Base-by-base conservation (phyloP, 768 basidiomycete species). In the Gymnopilus junonius region DNA sequence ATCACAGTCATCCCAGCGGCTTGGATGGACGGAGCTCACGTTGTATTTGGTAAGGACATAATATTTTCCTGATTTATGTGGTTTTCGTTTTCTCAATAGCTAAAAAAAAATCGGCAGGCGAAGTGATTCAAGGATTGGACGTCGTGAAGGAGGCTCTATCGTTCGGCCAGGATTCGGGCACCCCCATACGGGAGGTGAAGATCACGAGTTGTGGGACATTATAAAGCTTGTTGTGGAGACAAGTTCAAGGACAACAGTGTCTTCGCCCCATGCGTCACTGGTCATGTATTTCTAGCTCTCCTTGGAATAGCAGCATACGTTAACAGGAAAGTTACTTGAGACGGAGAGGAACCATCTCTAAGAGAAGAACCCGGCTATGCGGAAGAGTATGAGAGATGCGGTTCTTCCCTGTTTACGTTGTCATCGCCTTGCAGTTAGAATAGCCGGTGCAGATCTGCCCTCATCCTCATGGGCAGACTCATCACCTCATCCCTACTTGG, bases 11-110 rank as follows among this genome's bases (percentile, higher is more conserved):
- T 87, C 59, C 76, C 79, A 34, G 92, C 92, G 3, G 77, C 80
- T 37, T 94, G 92, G 92, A 86, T 95, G 62, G 92, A 95, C 73
- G 90, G 89, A 61, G 84, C 83, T 60, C 90, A 94, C 76, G 91
- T 94, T 76, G 94, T 96, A 51, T 95, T 97, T 70, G 95, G 94
- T 87, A 69, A 53, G 79, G 46, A 43, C 14, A 15, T 8, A 48
- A 48, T 73, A 58, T 53, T 12, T 34, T 4, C 3, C 8, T 12
- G 3, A n/a, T 21, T 25, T 27, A 23, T 20, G 8, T 11, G 1
- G 7, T 11, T 42, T 1, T 5, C 5, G n/a, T n/a, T 42, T 15
- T 42, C 5, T 4, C 7, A 42, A 42, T 2, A 10, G 5, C n/a
- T n/a, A 25, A 25, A 15, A 29, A 6, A 46, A 1, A 11, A 55